phyloP scores from a whole-genome alignment of 108 stramenopile genomes.

The Heterococcus sp. region DNA sequence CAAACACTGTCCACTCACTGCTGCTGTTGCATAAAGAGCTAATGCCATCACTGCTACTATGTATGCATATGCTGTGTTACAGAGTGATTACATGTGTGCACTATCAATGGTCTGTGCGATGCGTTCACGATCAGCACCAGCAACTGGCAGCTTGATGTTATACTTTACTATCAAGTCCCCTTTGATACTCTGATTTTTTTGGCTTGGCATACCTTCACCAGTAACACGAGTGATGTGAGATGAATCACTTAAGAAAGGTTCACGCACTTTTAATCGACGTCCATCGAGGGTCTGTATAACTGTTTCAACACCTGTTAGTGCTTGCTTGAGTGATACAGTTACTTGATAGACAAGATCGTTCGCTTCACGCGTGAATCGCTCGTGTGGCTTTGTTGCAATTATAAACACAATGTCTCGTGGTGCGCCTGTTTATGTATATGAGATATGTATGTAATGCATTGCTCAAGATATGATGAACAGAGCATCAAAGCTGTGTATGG shows the following conservation, averaged over 20 bases:
- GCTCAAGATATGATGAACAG: too few species aligned
- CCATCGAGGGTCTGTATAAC: slow-evolving; percentile 26
- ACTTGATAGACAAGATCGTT: slow-evolving; percentile 83
- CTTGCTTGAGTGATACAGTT: slow-evolving; percentile 80
- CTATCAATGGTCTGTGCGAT: background rate
- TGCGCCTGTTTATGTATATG: background rate
- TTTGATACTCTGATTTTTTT: slow-evolving; percentile 79
- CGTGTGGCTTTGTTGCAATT: slow-evolving; percentile 89
- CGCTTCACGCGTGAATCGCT: slow-evolving; percentile 83
- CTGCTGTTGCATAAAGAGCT: too few species aligned
- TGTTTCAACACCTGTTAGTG: slow-evolving; percentile 64
- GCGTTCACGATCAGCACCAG: background rate
- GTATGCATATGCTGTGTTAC: too few species aligned
- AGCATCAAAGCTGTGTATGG: too few species aligned
- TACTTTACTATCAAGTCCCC: slow-evolving; percentile 84
- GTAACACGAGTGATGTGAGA: slow-evolving; percentile 2
- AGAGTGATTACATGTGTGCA: too few species aligned
- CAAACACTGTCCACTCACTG: too few species aligned
- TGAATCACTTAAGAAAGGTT: slow-evolving; percentile 8
- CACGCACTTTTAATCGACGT: background rate
- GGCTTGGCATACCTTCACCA: slow-evolving; percentile 94
- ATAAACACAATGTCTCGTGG: slow-evolving; percentile 86
- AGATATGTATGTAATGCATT: too few species aligned
- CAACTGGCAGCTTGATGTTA: slow-evolving; percentile 3
- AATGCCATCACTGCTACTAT: too few species aligned